Evolutionary conservation across 2,329 filamentous ascomycete species (phyloP).

Genomic region (Drechslerella stenobrocha): DNA sequence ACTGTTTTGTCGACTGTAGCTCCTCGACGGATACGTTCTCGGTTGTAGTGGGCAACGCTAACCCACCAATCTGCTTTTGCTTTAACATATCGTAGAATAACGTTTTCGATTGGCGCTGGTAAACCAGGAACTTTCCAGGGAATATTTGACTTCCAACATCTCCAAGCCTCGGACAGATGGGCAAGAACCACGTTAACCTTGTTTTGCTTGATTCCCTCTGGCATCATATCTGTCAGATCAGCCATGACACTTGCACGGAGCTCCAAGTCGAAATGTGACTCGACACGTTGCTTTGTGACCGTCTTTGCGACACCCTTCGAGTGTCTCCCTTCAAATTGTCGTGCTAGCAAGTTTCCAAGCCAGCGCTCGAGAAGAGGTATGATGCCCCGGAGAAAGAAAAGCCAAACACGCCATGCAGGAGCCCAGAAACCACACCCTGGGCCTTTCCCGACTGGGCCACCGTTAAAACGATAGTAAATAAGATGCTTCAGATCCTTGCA

Average conservation of each 20-base stretch:
- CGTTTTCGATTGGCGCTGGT: slow-evolving; percentile 96
- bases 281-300: slow-evolving; percentile 97
- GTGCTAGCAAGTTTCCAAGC: slow-evolving; percentile 93
- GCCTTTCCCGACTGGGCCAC: slow-evolving; percentile 92
- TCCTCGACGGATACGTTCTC: slow-evolving; percentile 91
- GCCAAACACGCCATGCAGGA: slow-evolving; percentile 96
- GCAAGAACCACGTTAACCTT: slow-evolving; percentile 98
- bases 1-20: slow-evolving; percentile 99
- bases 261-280: slow-evolving; percentile 97
- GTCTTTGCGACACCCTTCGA: slow-evolving; percentile 99
- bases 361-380: slow-evolving; percentile 95
- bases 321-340: slow-evolving; percentile 96
- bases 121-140: slow-evolving; percentile 98
- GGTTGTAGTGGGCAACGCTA: slow-evolving; percentile 97
- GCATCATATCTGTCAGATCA: slow-evolving; percentile 99
- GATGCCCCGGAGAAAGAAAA: slow-evolving; percentile 99
- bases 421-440: slow-evolving; percentile 99
- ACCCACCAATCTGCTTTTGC: slow-evolving; percentile 99
- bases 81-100: slow-evolving; percentile 97
- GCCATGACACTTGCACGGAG: slow-evolving; percentile 98
- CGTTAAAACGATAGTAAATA: slow-evolving; percentile 99
- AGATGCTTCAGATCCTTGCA: slow-evolving; percentile 99
- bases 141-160: slow-evolving; percentile 99
- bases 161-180: slow-evolving; percentile 96
- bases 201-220: slow-evolving; percentile 98